Conservation (phyloP, 306 rosid genomes). For the Rosa persica region DNA sequence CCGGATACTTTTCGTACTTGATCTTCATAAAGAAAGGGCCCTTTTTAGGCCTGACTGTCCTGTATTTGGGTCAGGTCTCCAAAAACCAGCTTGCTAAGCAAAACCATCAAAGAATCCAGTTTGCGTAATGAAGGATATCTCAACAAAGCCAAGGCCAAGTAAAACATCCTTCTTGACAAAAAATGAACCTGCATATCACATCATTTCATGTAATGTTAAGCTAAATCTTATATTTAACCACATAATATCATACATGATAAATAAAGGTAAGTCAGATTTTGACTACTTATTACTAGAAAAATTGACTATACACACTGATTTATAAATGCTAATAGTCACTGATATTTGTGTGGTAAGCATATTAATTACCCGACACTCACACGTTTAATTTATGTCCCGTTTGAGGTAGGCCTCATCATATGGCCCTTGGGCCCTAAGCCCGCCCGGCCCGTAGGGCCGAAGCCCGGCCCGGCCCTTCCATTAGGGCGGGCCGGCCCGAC, state of each 20-base stretch:
- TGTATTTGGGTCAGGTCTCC: constrained; percentile 49
- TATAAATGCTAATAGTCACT: too few species aligned
- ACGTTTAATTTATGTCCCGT: too few species aligned
- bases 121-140: constrained; percentile 38
- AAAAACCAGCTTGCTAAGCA: constrained; percentile 44
- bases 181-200: constrained; percentile 45
- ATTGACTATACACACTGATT: too few species aligned
- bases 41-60: constrained; percentile 51
- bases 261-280: constrained; percentile 4
- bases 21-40: constrained; percentile 65
- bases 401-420: too few species aligned
- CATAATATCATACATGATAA: background rate
- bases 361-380: too few species aligned
- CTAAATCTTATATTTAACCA: too few species aligned
- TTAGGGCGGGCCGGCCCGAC: too few species aligned
- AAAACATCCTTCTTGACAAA: constrained; percentile 44
- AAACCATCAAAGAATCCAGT: constrained; percentile 51
- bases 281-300: too few species aligned
- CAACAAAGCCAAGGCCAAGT: constrained; percentile 40
- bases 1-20: constrained; percentile 40
- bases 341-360: too few species aligned
- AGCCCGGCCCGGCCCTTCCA: too few species aligned
- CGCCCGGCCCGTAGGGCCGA: too few species aligned
- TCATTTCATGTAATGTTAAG: background rate
- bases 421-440: too few species aligned